phyloP scores from a whole-genome alignment of 805 yeast genomes.

The Candida ponderosae region DNA sequence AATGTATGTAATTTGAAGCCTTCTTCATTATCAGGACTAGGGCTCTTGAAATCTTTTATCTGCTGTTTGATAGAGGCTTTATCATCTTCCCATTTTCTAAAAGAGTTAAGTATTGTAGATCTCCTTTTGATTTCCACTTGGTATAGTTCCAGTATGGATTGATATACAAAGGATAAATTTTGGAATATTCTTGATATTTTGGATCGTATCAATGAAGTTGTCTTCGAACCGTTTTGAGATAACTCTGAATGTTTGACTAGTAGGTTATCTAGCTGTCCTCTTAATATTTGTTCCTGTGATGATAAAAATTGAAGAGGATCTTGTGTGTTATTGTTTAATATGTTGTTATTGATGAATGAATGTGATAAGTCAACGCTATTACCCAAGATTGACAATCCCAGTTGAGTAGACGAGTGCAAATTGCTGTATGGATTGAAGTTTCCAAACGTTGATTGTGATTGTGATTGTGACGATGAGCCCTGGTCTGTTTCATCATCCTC shows the following conservation, averaged over 20 bases:
- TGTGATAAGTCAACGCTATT: not conserved
- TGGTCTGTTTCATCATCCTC: too few relatives aligned
- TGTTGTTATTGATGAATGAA: not conserved
- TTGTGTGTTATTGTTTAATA: not conserved
- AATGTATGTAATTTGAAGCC: slow-evolving; percentile 32
- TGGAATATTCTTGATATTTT: slow-evolving; percentile 23
- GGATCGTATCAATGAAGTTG: slow-evolving; percentile 21
- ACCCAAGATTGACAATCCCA: not conserved
- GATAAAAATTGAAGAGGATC: slow-evolving; percentile 11
- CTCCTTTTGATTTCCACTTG: slow-evolving; percentile 23
- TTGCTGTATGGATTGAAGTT: not conserved
- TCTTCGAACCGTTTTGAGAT: slow-evolving; percentile 25
- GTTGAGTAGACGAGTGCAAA: not conserved
- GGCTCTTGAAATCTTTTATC: slow-evolving; percentile 31
- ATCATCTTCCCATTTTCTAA: slow-evolving; percentile 31
- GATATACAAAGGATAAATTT: slow-evolving; percentile 29
- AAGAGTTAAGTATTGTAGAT: slow-evolving; percentile 16
- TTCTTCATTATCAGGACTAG: slow-evolving; percentile 21
- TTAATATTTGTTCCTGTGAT: slow-evolving; percentile 12
- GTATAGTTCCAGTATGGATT: slow-evolving; percentile 35
- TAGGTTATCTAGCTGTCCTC: slow-evolving; percentile 9
- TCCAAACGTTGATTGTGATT: too few relatives aligned
- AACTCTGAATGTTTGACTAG: slow-evolving; percentile 17
- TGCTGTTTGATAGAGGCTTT: slow-evolving; percentile 24
- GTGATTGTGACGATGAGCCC: too few relatives aligned